Conservation (phyloP, 2,329 filamentous ascomycete genomes). For the Neurospora sp. region DNA sequence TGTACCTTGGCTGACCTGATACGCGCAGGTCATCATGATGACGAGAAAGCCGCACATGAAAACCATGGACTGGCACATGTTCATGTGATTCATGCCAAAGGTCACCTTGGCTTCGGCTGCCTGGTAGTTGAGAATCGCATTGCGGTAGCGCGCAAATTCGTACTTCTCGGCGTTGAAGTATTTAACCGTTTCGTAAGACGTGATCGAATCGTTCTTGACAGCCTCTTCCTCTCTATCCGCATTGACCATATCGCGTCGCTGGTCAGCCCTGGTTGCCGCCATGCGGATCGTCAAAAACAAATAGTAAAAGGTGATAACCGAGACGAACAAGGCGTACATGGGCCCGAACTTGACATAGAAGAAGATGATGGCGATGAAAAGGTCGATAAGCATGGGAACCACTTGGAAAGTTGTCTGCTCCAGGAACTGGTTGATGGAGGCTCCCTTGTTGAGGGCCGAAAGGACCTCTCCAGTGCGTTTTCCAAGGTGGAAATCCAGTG, state of each 20-base stretch:
- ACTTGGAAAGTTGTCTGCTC: constrained; percentile 96
- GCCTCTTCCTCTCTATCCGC: constrained; percentile 91
- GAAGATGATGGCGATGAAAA: constrained; percentile 74
- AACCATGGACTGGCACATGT: constrained; percentile 68
- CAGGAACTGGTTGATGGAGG: constrained; percentile 90
- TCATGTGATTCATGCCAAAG: constrained; percentile 69
- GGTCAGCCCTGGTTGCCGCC: constrained; percentile 85
- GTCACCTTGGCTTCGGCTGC: constrained; percentile 66
- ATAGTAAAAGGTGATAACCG: constrained; percentile 90
- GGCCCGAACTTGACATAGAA: constrained; percentile 73
- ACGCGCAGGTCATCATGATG: constrained; percentile 64
- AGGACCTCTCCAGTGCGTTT: constrained; percentile 96
- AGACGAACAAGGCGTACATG: constrained; percentile 81
- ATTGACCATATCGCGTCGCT: constrained; percentile 89
- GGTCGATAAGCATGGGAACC: constrained; percentile 85
- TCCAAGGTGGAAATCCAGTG: constrained; percentile 89
- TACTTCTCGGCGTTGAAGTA: constrained; percentile 81
- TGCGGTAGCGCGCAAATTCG: constrained; percentile 64
- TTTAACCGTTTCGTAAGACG: constrained; percentile 94
- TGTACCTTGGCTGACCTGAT: constrained; percentile 60
- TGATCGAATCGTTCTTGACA: constrained; percentile 97
- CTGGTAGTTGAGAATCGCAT: constrained; percentile 63
- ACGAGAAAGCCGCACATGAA: constrained; percentile 69
- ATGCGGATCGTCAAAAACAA: constrained; percentile 93
- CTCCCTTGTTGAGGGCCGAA: constrained; percentile 91